A percentile compares a stretch with the other conserved stretches of the same genome.
phyloP scores from a whole-genome alignment of 2,329 filamentous ascomycete genomes.

The Zopfia rhizophila region DNA sequence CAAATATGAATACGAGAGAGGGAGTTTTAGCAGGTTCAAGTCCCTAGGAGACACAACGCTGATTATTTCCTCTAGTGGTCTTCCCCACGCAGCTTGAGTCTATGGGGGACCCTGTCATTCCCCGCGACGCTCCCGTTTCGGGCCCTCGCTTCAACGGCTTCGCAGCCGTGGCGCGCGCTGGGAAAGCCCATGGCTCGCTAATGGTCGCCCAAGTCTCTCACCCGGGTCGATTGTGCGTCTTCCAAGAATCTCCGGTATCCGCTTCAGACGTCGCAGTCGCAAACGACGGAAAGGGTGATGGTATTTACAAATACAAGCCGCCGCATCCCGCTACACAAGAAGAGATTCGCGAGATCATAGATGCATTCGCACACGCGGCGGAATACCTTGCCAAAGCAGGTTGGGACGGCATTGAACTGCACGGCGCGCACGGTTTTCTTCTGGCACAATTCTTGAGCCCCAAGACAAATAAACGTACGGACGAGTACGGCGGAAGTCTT shows the following conservation, averaged over 20 bases:
- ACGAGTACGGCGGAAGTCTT: conserved; percentile 49
- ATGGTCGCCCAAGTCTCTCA: conserved; percentile 69
- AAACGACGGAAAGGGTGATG: conserved; percentile 27
- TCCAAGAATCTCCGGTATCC: conserved; percentile 1
- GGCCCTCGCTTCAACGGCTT: conserved; percentile 69
- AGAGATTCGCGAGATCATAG: conserved; percentile 60
- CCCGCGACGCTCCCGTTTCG: conserved; percentile 57
- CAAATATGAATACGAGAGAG: conserved; percentile 64
- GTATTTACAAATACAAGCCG: conserved; percentile 47
- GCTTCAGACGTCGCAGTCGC: conserved; percentile 10
- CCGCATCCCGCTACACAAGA: conserved; percentile 61
- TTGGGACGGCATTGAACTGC: conserved; percentile 58
- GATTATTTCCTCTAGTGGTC: too few species aligned
- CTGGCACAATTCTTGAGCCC: conserved; percentile 52
- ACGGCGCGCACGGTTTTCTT: conserved; percentile 52
- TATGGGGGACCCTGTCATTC: conserved; percentile 68
- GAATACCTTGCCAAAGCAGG: conserved; percentile 69
- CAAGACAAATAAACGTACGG: conserved; percentile 47
- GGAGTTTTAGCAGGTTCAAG: too few species aligned
- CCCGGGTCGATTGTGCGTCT: conserved; percentile 55
- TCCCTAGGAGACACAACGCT: too few species aligned
- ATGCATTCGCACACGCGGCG: conserved; percentile 66
- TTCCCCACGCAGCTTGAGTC: conserved; percentile 66
- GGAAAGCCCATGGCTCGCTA: conserved; percentile 66
- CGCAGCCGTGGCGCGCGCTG: conserved; percentile 61